Conservation (phyloP, 2,329 filamentous ascomycete genomes). For the Calonectria pauciramosa region DNA sequence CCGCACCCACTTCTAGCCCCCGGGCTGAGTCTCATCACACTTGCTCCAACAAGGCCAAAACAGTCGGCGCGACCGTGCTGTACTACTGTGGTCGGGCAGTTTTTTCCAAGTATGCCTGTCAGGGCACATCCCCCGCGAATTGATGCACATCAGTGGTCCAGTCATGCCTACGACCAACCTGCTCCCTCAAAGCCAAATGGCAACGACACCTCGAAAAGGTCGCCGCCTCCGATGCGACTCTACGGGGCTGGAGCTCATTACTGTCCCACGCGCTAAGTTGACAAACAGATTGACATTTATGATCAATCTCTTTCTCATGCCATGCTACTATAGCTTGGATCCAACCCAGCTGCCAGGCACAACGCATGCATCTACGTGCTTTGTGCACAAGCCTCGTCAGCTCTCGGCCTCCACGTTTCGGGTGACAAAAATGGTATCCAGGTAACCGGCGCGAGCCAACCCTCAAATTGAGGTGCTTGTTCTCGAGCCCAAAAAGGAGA, state of each 20-base stretch:
- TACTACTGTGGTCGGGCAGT: slow-evolving; percentile 3
- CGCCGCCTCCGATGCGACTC: not conserved
- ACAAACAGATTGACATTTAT: slow-evolving; percentile 4
- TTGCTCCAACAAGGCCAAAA: not conserved
- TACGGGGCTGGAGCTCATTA: not conserved
- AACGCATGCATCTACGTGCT: slow-evolving; percentile 8
- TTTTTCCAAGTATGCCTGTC: slow-evolving; percentile 11
- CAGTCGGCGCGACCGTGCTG: slow-evolving; percentile 11
- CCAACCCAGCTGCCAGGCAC: slow-evolving; percentile 19
- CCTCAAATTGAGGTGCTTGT: not conserved
- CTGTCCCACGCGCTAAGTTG: not conserved
- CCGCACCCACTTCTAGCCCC: not conserved
- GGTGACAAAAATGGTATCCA: not conserved
- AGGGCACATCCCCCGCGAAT: slow-evolving; percentile 25
- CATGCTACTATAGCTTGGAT: not conserved
- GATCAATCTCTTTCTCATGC: slow-evolving; percentile 13
- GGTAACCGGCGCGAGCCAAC: not conserved
- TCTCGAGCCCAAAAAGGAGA: not conserved
- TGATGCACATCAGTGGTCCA: slow-evolving; percentile 22
- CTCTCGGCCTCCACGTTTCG: not conserved
- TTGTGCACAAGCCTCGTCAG: slow-evolving; percentile 13
- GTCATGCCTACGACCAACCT: not conserved
- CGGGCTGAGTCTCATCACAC: slow-evolving; percentile 9
- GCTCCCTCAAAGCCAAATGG: not conserved
- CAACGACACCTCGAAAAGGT: not conserved